Base-by-base conservation (phyloP, 306 rosid genomes). In the Hippophae tibetana region DNA sequence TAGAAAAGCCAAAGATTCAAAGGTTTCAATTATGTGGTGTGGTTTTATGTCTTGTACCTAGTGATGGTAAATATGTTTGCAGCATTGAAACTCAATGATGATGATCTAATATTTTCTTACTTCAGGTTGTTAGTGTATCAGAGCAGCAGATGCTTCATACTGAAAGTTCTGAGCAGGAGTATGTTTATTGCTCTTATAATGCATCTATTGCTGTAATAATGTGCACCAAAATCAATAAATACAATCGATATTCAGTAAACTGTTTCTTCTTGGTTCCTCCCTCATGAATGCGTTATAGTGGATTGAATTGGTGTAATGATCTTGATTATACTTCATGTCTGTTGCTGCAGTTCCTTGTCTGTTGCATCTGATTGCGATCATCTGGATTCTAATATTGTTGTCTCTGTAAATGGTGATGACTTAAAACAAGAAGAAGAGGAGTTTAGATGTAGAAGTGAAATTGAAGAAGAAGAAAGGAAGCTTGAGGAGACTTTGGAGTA, bases 401-500 rank as follows among this genome's bases (percentile, higher is more conserved):
- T 68, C 75, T 73, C 83, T 63, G 62, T 66, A 62, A 75, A 67
- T 57, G 82, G 61, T 66, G 72, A 67, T 64, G 81, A 86, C 67
- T 70, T 81, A 69, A 85, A 79, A 70, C 95, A 69, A 58, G 77
- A 61, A 54, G 95, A 93, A 26, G 97, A 80, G 76, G 97, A 89
- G 64, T 68, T 74, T 69, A 88, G 87, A 73, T 83, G 77, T 44
- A 82, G 80, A 77, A 77, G 73, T 72, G 95, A 88, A 76, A 78
- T 88, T 51, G 94, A 93, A 80, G 95, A 67, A 67, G 96, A 88
- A 70, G 99, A 88, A 74, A 88, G 86, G 77, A 88, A 74, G 76
- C 94, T 93, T 60, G 94, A 88, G 79, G 97, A 88, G 75, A 82
- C 95, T 54, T 79, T 93, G 80, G 94, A 93, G 75, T 84, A 75